phyloP scores from a whole-genome alignment of 2,329 filamentous ascomycete genomes.

The Claviceps sp. region DNA sequence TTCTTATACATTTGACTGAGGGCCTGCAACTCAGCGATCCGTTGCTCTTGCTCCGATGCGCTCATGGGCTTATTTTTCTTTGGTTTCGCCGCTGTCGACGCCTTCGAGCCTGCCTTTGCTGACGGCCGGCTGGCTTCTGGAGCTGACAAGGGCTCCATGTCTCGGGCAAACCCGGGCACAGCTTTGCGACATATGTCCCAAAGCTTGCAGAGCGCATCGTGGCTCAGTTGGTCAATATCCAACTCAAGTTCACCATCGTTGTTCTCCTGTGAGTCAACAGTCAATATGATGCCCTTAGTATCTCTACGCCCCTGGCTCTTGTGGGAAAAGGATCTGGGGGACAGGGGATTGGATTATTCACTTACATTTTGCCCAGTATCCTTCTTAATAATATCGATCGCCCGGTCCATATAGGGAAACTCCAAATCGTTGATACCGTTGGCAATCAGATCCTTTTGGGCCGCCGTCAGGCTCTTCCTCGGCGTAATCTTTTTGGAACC shows the following conservation, averaged over 20 bases:
- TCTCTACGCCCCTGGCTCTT: background rate
- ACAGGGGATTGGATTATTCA: constrained; percentile 9
- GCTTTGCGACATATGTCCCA: constrained; percentile 32
- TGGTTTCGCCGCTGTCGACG: constrained; percentile 29
- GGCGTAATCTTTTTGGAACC: constrained; percentile 30
- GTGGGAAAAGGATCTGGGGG: no score
- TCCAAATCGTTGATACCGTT: constrained; percentile 72
- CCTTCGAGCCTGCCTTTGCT: constrained; percentile 14
- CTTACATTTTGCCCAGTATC: constrained; percentile 66
- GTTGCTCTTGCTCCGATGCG: constrained; percentile 53
- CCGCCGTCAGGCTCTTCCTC: constrained; percentile 48
- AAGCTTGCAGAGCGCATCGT: constrained; percentile 40
- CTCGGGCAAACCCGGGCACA: constrained; percentile 27
- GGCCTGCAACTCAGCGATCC: constrained; percentile 46
- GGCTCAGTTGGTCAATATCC: constrained; percentile 44
- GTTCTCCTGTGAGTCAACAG: constrained; percentile 32
- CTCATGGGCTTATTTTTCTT: constrained; percentile 69
- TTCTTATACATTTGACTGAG: constrained; percentile 31
- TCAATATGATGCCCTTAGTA: background rate
- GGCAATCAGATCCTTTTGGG: constrained; percentile 86
- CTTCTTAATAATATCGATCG: constrained; percentile 80
- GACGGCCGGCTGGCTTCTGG: constrained; percentile 18
- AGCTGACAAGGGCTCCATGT: constrained; percentile 15
- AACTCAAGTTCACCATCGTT: constrained; percentile 45
- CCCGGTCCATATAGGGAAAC: constrained; percentile 61